Base-by-base conservation (phyloP, 2,329 filamentous ascomycete genomes). In the Beauveria medogensis region DNA sequence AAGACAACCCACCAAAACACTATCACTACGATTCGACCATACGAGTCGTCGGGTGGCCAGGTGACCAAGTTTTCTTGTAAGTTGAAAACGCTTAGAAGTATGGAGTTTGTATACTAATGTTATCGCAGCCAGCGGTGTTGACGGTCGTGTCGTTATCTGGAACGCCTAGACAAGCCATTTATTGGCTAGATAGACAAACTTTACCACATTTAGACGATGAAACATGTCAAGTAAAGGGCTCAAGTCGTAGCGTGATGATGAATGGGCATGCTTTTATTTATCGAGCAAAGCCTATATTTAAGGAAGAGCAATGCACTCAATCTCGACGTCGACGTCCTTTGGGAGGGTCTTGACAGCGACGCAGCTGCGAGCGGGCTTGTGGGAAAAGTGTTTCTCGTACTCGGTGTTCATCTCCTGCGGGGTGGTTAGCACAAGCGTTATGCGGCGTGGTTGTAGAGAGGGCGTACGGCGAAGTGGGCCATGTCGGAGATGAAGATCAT, bases 1-100 rank as follows among this genome's bases (percentile, higher is more conserved):
- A 94, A 91, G 78, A 97, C 94, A 12, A 86, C 94, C 52, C 94
- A 99, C 76, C 94, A 99, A 74, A 99, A 99, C 77, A 96, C 92
- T 28, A 90, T 99, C 71, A 91, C 85, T 70, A 96, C 87, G 2
- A 79, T 99, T 55, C 85, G 94, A 48, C 81, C 85, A 22, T 97
- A 88, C 72, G 85, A 92, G 69, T 82, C 82, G 60, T 79, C 80
- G 47, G 85, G 83, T 37, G 84, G 82, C 52, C 76, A 75, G 48
- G 85, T 96, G 10, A 83, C 77, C 63, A 91, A 92, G 75, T 93
- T 97, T 68, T 96, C 89, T 77, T 94, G 90, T 91, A 84, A 86
- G 89, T 83, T 67, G 22, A 43, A 6, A 5, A 2, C 12, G 30
- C 1, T 10, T 10, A 41, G 20, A 16, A 2, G 18, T 20, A 2